Evolutionary conservation across 1,139 yeast genomes (phyloP).

Genomic region (Taphrina deformans): DNA sequence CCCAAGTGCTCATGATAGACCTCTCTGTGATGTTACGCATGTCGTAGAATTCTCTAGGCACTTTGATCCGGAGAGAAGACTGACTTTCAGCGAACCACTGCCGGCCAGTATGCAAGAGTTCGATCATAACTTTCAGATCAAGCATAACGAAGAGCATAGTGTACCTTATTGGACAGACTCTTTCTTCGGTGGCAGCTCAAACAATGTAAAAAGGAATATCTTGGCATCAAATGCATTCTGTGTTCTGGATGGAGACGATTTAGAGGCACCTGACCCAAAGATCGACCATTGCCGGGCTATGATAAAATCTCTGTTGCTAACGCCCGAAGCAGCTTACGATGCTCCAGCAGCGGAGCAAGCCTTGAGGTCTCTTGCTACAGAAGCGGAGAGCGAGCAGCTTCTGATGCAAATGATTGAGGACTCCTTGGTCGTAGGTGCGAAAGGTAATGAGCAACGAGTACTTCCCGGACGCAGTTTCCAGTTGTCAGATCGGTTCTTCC

Average conservation of each 20-base stretch:
- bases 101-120: neutral
- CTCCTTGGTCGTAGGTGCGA: neutral
- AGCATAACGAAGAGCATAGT: neutral
- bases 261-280: neutral
- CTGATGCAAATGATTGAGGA: neutral
- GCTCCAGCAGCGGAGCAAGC: neutral
- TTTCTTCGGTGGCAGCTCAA: neutral
- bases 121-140: neutral
- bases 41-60: slow-evolving; percentile 13
- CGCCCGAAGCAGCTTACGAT: neutral
- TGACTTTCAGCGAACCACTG: neutral
- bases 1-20: neutral
- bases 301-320: neutral
- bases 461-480: slow-evolving; percentile 11
- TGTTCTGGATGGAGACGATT: neutral
- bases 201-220: neutral
- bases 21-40: neutral
- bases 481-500: slow-evolving; percentile 20
- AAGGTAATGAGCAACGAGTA: neutral
- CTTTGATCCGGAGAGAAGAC: slow-evolving; percentile 3
- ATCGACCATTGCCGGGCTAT: neutral
- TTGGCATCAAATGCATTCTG: neutral
- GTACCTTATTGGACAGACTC: neutral
- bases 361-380: neutral
- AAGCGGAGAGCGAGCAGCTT: neutral